Base-by-base conservation (phyloP, 2,329 filamentous ascomycete genomes). In the Fusarium dimerum region DNA sequence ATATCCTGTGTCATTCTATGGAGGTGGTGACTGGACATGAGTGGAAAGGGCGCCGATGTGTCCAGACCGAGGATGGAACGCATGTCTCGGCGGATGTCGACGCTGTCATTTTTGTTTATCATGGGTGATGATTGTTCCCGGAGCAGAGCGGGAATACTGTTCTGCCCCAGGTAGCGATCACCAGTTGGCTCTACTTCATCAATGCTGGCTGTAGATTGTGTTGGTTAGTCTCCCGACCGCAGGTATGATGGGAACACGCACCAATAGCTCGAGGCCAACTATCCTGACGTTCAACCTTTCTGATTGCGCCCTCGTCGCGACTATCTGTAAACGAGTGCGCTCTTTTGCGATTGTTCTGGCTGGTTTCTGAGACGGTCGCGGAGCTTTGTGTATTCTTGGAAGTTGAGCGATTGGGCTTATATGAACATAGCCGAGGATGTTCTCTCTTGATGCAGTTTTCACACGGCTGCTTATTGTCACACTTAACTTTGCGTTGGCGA, bases 361-460 rank as follows among this genome's bases (percentile, higher is more conserved):
- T 61, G 11, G 58, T 50, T 42, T 70, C 67, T 11, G 67, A 61
- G 10, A 52, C 47, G 5, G 61, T 52, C 11, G 62, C 51, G 12
- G 67, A 59, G 65, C 10, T 36, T 15, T 36, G 32, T 15, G 13
- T 15, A 15, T 67, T 70, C 66, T 68, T 76, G 62, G 61, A 69
- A 57, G 68, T 68, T 50, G 61, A 73, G 63, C 70, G 70, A 66
- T 86, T 87, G 13, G 84, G 84, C 65, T 86, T 86, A 71, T 87
- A 87, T 29, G 83, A 86, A 66, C 84, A 87, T 46, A 87, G 73
- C 68, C 82, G 78, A 3, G 83, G 78, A 60, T 87, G 84, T 53
- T 87, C 83, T 49, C 84, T 74, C 73, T 86, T 86, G 64, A 85
- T 78, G 64, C 84, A 87, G 66, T 87, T 87, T 64, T 87, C 83